Percentiles rank a stretch among this genome's conserved stretches.
Evolutionary conservation across 306 rosid genomes (phyloP).

Genomic region (Malus sylvestris): DNA sequence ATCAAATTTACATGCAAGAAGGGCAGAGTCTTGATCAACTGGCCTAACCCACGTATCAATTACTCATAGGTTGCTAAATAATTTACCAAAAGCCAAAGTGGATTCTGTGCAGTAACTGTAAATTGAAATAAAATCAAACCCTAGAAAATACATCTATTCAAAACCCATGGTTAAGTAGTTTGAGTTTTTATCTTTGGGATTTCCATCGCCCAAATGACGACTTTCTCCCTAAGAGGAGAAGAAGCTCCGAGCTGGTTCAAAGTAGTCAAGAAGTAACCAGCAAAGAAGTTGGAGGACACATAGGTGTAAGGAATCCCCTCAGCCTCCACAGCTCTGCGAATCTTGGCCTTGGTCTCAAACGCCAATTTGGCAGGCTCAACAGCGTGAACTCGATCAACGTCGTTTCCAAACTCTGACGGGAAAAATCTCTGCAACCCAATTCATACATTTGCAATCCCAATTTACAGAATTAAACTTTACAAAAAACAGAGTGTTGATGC

Average conservation of each 20-base stretch:
- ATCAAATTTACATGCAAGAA: no score
- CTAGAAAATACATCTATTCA: background rate
- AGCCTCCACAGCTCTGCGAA: slow-evolving; percentile 32
- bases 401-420: slow-evolving; percentile 41
- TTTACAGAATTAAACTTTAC: background rate
- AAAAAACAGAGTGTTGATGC: background rate
- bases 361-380: slow-evolving; percentile 36
- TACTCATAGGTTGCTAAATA: no score
- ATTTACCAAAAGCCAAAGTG: no score
- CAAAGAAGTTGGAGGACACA: slow-evolving; percentile 30
- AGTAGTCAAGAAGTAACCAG: slow-evolving; percentile 27
- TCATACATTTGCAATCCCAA: background rate
- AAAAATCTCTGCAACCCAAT: slow-evolving; percentile 26
- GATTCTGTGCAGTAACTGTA: background rate
- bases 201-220: slow-evolving; percentile 38
- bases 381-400: slow-evolving; percentile 34
- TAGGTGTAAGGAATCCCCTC: slow-evolving; percentile 35
- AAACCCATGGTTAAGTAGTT: background rate
- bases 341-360: slow-evolving; percentile 14
- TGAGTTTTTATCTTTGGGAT: slow-evolving; percentile 17
- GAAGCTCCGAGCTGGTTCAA: slow-evolving; percentile 25
- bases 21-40: no score
- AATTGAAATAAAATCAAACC: background rate
- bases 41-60: no score
- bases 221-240: slow-evolving; percentile 31